Percentiles rank a stretch among this genome's conserved stretches.
Conservation (phyloP, 805 yeast species). For the Hanseniaspora thailandica region DNA sequence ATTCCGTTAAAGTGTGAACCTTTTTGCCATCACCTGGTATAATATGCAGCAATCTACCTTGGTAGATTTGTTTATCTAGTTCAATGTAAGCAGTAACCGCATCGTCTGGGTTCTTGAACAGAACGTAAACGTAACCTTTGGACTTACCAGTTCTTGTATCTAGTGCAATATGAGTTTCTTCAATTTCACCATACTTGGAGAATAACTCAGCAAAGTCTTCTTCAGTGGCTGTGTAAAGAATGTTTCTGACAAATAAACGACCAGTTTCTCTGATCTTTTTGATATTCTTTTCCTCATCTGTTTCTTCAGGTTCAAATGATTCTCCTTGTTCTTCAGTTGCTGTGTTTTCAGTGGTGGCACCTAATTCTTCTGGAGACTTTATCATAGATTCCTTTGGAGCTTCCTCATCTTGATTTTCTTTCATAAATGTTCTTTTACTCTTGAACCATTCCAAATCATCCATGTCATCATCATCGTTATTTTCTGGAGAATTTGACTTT, state of each 20-base stretch:
- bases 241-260: conserved; percentile 77
- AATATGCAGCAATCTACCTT: conserved; percentile 85
- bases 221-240: conserved; percentile 67
- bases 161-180: conserved; percentile 84
- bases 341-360: conserved; percentile 2
- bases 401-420: conserved; percentile 34
- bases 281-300: conserved; percentile 39
- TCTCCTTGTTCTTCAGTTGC: conserved; percentile 17
- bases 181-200: conserved; percentile 53
- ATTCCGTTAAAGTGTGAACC: conserved; percentile 75
- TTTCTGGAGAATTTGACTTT: conserved; percentile 24
- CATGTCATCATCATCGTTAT: conserved; percentile 9
- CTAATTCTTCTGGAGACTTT: conserved; percentile 10
- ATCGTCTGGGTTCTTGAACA: conserved; percentile 52
- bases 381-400: conserved; percentile 16
- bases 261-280: conserved; percentile 55
- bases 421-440: conserved; percentile 59
- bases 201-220: conserved; percentile 63
- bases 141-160: conserved; percentile 83
- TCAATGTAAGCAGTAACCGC: conserved; percentile 66
- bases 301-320: conserved; percentile 22
- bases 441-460: conserved; percentile 71
- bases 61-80: conserved; percentile 80
- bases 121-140: conserved; percentile 84
- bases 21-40: conserved; percentile 76